Evolutionary conservation across 2,329 filamentous ascomycete species (phyloP), one percentile per base, ranked within the genome.

Genomic region (Penicillium paneum): DNA sequence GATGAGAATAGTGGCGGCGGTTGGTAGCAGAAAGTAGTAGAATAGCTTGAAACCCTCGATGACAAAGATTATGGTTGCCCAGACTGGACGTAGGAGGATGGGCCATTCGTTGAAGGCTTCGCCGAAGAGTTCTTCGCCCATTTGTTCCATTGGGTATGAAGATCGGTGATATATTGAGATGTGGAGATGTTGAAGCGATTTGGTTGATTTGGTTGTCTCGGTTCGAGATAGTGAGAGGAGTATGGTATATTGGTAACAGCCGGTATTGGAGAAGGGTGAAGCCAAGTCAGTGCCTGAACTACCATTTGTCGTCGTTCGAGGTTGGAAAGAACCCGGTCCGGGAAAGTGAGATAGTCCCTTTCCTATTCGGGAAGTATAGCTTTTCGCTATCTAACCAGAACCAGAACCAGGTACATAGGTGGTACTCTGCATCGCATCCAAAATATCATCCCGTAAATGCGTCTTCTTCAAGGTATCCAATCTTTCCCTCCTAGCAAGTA

Each of bases 11-110:
- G 6, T 13, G 38, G 2, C 3, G 7, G 3, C 8, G 15, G 1
- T 0, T 13, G 21, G 39, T 8, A 41, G 4, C 5, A 26, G 0
- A 26, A 41, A 1, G 21, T 41, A 28, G 21, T n/a, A 41, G 5
- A 17, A 1, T 0, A 28, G n/a, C 8, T 26, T 17, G 8, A 1
- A 3, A 12, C 5, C 8, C 21, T 0, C 4, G 11, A n/a, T 28
- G 15, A 41, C 2, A 4, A 41, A 0, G 0, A 0, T 3, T 2
- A 11, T 3, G 8, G 40, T 42, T 17, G 3, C 26, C 13, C 2
- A 2, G 2, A 29, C 1, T 8, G 40, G 26, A 19, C 26, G n/a
- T 4, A 29, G n/a, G 29, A 29, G 40, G 5, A 29, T 12, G 1
- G 11, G 40, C 5, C 2, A 29, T 17, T 42, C 26, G 1, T 2